Evolutionary conservation across 441 rosid genomes (phyloP).

Genomic region (Croton setiger): DNA sequence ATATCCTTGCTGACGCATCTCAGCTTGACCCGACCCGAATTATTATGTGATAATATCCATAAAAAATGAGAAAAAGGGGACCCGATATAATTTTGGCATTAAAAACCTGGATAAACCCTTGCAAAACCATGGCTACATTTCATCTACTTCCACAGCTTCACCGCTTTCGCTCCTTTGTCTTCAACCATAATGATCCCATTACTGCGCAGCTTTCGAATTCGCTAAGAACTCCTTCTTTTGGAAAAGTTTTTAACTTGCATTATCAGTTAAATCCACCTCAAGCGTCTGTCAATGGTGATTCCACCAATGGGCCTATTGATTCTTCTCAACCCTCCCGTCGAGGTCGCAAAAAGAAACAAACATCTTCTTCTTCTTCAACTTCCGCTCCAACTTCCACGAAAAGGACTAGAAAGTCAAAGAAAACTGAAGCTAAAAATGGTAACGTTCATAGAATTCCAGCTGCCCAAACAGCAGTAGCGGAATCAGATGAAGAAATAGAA

Average conservation of each 20-base stretch:
- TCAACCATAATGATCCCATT: slow-evolving; percentile 23
- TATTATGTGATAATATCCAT: background rate
- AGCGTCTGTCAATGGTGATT: slow-evolving; percentile 37
- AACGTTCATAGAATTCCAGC: slow-evolving; percentile 21
- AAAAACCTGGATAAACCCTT: slow-evolving; percentile 61
- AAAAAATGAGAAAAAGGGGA: background rate
- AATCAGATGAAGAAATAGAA: slow-evolving; percentile 24
- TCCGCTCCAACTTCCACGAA: slow-evolving; percentile 24
- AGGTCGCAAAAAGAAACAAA: slow-evolving; percentile 53
- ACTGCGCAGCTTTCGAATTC: slow-evolving; percentile 6
- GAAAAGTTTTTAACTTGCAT: background rate
- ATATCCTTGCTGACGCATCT: slow-evolving; percentile 4
- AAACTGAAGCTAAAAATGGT: slow-evolving; percentile 23
- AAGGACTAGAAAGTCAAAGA: slow-evolving; percentile 20
- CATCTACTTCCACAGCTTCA: slow-evolving; percentile 42
- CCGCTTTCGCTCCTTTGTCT: slow-evolving; percentile 20
- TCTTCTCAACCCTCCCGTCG: slow-evolving; percentile 56
- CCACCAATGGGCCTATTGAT: slow-evolving; percentile 39
- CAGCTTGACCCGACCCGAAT: background rate
- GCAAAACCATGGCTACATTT: slow-evolving; percentile 48
- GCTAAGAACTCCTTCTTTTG: background rate
- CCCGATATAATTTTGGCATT: slow-evolving; percentile 29
- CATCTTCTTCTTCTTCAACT: slow-evolving; percentile 20
- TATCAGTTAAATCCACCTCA: slow-evolving; percentile 17
- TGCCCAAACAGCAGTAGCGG: slow-evolving; percentile 14